A percentile compares a stretch with the other conserved stretches of the same genome.
phyloP scores from a whole-genome alignment of 371 early-diverging fungal species.

The Rhizopus sp. region DNA sequence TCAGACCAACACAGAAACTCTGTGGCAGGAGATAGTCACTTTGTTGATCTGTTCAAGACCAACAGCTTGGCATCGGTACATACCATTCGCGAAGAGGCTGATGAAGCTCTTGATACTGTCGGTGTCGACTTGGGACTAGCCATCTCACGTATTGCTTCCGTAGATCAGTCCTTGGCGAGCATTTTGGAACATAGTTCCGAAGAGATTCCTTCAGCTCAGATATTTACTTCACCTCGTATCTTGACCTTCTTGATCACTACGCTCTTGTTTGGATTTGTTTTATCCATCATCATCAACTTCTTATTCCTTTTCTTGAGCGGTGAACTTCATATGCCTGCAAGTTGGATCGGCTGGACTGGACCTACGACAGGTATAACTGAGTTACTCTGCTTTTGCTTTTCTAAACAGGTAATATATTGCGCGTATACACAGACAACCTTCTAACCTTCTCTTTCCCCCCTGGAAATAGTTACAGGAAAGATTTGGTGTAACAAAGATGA shows the following conservation, averaged over 20 bases:
- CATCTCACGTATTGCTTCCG: conserved; percentile 36
- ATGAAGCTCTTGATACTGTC: conserved; percentile 30
- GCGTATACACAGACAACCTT: too few relatives aligned
- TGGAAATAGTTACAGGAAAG: conserved; percentile 35
- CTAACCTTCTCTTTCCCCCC: neutral
- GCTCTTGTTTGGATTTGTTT: conserved; percentile 39
- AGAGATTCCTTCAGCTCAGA: conserved; percentile 21
- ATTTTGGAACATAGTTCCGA: conserved; percentile 15
- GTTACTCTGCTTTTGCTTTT: conserved; percentile 28
- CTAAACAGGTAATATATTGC: conserved; percentile 31
- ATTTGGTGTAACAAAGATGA: conserved; percentile 45
- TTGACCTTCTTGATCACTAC: conserved; percentile 35
- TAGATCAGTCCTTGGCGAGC: conserved; percentile 30
- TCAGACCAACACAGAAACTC: conserved; percentile 1
- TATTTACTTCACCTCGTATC: conserved; percentile 30
- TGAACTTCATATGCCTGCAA: conserved; percentile 41
- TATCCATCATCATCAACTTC: conserved; percentile 46
- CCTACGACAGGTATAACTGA: conserved; percentile 34
- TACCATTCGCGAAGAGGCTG: conserved; percentile 40
- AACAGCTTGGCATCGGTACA: conserved; percentile 23
- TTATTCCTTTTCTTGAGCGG: conserved; percentile 40
- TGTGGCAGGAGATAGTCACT: conserved; percentile 15
- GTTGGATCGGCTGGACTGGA: conserved; percentile 49
- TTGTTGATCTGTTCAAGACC: conserved; percentile 25
- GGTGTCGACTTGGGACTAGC: conserved; percentile 34